These are phyloP conservation scores for Rhynchosporium graminicola DNA, from an alignment of 2,329 filamentous ascomycete genomes.

Conservation along the genomic window DNA sequence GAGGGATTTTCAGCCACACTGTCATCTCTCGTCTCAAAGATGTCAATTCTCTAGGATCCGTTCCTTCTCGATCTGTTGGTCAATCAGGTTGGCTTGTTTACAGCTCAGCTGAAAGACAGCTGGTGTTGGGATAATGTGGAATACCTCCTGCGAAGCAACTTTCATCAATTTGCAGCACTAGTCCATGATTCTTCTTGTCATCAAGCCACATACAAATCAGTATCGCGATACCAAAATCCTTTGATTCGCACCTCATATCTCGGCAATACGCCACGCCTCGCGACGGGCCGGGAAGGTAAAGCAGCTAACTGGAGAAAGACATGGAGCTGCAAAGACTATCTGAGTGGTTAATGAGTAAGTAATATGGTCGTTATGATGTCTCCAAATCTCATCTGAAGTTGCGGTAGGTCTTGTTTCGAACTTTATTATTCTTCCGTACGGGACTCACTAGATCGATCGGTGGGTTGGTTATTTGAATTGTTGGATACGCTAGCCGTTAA, in stretches of 20 bases:
- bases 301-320: neutral
- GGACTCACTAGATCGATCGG: neutral
- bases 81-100: too few relatives aligned
- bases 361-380: neutral
- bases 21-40: slow-evolving; percentile 18
- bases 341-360: too few relatives aligned
- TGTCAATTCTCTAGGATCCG: too few relatives aligned
- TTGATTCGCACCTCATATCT: slow-evolving; percentile 1
- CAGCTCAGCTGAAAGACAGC: too few relatives aligned
- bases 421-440: neutral
- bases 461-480: neutral
- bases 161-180: neutral
- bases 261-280: slow-evolving; percentile 1
- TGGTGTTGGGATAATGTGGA: too few relatives aligned
- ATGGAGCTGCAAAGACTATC: too few relatives aligned
- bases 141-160: too few relatives aligned
- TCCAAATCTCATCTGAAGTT: slow-evolving; percentile 2
- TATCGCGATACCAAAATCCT: neutral
- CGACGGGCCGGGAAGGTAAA: slow-evolving; percentile 8
- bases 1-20: neutral
- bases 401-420: neutral
- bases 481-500: neutral
- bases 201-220: neutral
- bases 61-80: too few relatives aligned
- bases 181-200: neutral